phyloP scores from a whole-genome alignment of 768 basidiomycete genomes.

The Serendipita sp. region DNA sequence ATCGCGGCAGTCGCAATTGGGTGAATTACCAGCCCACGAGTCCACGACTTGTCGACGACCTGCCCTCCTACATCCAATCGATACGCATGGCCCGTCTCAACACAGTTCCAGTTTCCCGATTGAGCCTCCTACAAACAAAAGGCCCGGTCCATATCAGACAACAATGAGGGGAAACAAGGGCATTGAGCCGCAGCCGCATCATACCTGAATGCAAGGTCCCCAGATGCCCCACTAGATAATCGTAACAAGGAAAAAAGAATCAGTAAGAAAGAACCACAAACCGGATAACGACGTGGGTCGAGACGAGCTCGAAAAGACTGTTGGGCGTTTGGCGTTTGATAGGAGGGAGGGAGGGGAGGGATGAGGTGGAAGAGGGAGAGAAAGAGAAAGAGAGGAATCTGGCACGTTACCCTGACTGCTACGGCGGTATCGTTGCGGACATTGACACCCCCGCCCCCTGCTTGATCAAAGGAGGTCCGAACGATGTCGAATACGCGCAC shows the following conservation, averaged over 20 bases:
- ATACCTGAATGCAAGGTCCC: background rate
- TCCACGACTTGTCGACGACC: slow-evolving; percentile 28
- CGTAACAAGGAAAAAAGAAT: no score
- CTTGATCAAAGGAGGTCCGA: slow-evolving; percentile 19
- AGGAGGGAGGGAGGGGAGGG: no score
- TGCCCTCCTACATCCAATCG: background rate
- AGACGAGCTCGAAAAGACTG: background rate
- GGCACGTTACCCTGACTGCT: background rate
- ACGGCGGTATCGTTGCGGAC: background rate
- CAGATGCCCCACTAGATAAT: slow-evolving; percentile 6
- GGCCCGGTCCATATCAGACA: no score
- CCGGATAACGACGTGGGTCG: background rate
- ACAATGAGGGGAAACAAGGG: no score
- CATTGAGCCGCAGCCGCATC: no score
- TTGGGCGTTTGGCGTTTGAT: background rate
- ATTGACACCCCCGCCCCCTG: background rate
- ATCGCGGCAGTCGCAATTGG: slow-evolving; percentile 49
- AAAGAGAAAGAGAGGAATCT: no score
- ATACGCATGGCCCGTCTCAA: background rate
- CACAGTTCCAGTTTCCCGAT: no score
- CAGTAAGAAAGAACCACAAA: background rate
- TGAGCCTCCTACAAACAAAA: no score
- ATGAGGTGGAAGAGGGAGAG: no score
- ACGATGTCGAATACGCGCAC: slow-evolving; percentile 52
- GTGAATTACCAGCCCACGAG: slow-evolving; percentile 57